phyloP scores from a whole-genome alignment of 2,329 filamentous ascomycete species.

The Zelopaecilomyces penicillatus region DNA sequence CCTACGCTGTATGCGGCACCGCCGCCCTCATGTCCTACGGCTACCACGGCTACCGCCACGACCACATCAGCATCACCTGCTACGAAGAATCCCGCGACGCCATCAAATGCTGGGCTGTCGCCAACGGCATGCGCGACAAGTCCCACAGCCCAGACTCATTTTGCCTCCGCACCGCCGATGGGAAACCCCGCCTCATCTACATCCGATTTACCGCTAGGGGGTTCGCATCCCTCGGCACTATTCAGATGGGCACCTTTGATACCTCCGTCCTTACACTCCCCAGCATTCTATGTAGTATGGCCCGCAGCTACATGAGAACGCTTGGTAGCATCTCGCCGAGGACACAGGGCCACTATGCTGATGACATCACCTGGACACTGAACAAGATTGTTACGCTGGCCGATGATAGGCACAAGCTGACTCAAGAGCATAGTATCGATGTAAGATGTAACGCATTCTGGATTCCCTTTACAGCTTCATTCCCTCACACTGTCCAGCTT shows the following conservation, averaged over 20 bases:
- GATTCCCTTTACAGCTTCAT: constrained; percentile 22
- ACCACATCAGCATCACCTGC: constrained; percentile 33
- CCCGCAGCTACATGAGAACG: constrained; percentile 22
- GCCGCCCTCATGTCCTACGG: constrained; percentile 38
- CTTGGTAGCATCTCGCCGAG: constrained; percentile 10
- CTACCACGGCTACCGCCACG: constrained; percentile 19
- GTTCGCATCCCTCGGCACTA: constrained; percentile 22
- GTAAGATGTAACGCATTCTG: constrained; percentile 20
- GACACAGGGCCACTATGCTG: constrained; percentile 16
- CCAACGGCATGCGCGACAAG: constrained; percentile 21
- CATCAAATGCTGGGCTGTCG: constrained; percentile 32
- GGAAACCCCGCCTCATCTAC: constrained; percentile 23
- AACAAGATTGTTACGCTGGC: constrained; percentile 17
- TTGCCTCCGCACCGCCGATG: constrained; percentile 25
- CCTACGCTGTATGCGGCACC: constrained; percentile 38
- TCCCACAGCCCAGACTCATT: constrained; percentile 23
- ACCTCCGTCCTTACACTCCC: constrained; percentile 26
- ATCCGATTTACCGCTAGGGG: constrained; percentile 24
- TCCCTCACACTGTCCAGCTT: constrained; percentile 18
- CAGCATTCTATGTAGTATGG: constrained; percentile 26
- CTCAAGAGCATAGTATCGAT: constrained; percentile 9
- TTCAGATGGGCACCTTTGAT: constrained; percentile 11
- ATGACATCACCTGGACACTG: constrained; percentile 28
- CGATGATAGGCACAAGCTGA: constrained; percentile 13
- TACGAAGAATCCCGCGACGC: constrained; percentile 26